phyloP scores from a whole-genome alignment of 495 filamentous ascomycete genomes.

The Aspergillus ostianus region DNA sequence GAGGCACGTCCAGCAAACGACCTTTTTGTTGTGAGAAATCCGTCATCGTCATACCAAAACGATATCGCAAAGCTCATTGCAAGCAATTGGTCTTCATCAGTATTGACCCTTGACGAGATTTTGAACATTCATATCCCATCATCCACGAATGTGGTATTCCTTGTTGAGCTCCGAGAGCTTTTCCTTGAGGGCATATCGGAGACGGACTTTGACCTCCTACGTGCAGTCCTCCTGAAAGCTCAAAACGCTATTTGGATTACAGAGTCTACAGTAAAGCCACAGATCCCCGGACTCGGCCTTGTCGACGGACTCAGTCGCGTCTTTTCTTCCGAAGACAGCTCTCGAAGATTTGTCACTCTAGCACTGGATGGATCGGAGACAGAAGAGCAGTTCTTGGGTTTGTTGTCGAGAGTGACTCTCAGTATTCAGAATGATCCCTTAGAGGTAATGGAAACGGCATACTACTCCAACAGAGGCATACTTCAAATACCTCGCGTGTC shows the following conservation, averaged over 20 bases:
- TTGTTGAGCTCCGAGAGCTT: not conserved
- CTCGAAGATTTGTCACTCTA: not conserved
- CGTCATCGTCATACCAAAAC: not conserved
- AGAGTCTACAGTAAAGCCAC: not conserved
- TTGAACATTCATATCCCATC: not conserved
- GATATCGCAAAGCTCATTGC: not conserved
- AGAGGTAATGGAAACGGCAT: not conserved
- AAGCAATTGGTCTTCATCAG: not conserved
- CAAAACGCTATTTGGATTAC: not conserved
- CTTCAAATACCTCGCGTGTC: not conserved
- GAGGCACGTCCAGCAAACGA: no score
- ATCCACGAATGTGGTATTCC: not conserved
- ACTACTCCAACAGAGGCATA: not conserved
- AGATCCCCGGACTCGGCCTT: no score
- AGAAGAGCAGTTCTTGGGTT: not conserved
- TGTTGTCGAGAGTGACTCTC: not conserved
- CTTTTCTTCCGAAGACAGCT: not conserved
- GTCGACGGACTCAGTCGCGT: not conserved
- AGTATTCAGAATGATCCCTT: not conserved
- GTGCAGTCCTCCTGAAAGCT: not conserved
- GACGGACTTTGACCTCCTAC: not conserved
- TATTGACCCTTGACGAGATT: not conserved
- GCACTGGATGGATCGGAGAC: slow-evolving; percentile 1
- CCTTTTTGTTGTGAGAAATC: not conserved
- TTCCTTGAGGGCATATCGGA: slow-evolving; percentile 1